Conservation (phyloP, 352 stramenopile species). For the Phytophthora boehmeriae region DNA sequence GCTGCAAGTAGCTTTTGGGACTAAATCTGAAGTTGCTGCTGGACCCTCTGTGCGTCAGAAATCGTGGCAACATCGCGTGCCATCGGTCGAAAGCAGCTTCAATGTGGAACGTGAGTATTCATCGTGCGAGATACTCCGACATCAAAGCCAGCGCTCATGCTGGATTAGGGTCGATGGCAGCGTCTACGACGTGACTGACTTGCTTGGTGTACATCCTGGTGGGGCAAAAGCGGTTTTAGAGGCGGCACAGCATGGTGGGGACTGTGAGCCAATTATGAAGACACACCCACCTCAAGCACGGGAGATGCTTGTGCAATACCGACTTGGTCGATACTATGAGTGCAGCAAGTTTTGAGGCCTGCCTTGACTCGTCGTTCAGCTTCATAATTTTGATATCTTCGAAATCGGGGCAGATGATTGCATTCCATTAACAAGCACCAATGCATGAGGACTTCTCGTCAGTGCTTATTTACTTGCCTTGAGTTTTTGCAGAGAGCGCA, state of each 20-base stretch:
- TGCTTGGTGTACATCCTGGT: slow-evolving; percentile 89
- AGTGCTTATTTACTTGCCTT: slow-evolving; percentile 35
- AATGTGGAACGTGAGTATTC: slow-evolving; percentile 74
- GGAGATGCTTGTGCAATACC: slow-evolving; percentile 61
- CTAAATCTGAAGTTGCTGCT: slow-evolving; percentile 27
- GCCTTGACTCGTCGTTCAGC: not conserved
- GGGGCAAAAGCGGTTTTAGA: slow-evolving; percentile 72
- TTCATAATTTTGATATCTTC: slow-evolving; percentile 4
- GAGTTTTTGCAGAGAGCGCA: slow-evolving; percentile 72
- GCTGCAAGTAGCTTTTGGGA: slow-evolving; percentile 50
- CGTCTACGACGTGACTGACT: slow-evolving; percentile 92
- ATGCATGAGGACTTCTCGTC: not conserved
- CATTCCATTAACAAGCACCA: too few species aligned
- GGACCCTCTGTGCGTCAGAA: slow-evolving; percentile 25
- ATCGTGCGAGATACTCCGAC: slow-evolving; percentile 87
- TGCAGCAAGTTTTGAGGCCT: slow-evolving; percentile 47
- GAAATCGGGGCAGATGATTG: too few species aligned
- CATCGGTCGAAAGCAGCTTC: slow-evolving; percentile 33
- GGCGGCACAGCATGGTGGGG: slow-evolving; percentile 50
- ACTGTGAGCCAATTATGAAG: slow-evolving; percentile 60
- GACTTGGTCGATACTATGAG: slow-evolving; percentile 64
- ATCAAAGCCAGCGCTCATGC: slow-evolving; percentile 82
- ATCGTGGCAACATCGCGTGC: slow-evolving; percentile 32
- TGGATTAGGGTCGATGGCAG: slow-evolving; percentile 90
- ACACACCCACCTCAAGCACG: slow-evolving; percentile 53